These are phyloP conservation scores for Metschnikowia corniflorae DNA, from an alignment of 805 yeast species.

Conservation along the genomic window DNA sequence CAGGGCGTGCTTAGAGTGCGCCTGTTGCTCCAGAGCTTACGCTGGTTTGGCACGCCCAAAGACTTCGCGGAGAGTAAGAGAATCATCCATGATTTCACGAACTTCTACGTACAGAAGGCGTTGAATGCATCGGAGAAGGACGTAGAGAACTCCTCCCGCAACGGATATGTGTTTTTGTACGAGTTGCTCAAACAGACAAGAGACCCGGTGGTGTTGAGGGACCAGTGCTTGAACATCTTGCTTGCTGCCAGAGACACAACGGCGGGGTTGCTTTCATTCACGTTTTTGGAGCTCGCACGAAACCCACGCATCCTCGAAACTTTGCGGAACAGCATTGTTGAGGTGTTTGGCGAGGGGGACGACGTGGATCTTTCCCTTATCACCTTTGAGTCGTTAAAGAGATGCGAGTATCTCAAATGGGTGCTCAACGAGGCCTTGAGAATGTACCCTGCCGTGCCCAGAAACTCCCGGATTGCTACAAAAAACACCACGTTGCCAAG, in stretches of 20 bases:
- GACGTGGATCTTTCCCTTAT: conserved; percentile 34
- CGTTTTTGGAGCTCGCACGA: conserved; percentile 43
- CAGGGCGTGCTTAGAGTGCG: conserved; percentile 13
- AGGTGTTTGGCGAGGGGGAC: conserved; percentile 31
- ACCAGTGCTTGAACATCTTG: conserved; percentile 48
- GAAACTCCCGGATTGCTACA: conserved; percentile 44
- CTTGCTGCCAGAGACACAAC: conserved; percentile 58
- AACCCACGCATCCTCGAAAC: conserved; percentile 36
- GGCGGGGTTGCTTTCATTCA: conserved; percentile 47
- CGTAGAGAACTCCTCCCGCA: conserved; percentile 29
- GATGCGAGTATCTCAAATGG: conserved; percentile 43
- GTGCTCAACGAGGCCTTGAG: conserved; percentile 49
- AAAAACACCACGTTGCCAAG: conserved; percentile 48
- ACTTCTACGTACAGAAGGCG: conserved; percentile 39
- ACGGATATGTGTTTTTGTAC: conserved; percentile 44
- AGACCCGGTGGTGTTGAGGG: conserved; percentile 45
- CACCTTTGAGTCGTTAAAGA: conserved; percentile 49
- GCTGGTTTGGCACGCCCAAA: conserved; percentile 10
- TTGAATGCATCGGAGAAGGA: conserved; percentile 30
- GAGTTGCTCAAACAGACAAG: conserved; percentile 48
- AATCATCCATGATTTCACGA: conserved; percentile 14
- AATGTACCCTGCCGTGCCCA: conserved; percentile 52
- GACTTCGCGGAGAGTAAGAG: conserved; percentile 14
- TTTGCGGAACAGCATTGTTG: conserved; percentile 36
- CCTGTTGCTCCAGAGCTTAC: conserved; percentile 12